Evolutionary conservation across 768 basidiomycete species (phyloP).

Genomic region (Galerina marginata): DNA sequence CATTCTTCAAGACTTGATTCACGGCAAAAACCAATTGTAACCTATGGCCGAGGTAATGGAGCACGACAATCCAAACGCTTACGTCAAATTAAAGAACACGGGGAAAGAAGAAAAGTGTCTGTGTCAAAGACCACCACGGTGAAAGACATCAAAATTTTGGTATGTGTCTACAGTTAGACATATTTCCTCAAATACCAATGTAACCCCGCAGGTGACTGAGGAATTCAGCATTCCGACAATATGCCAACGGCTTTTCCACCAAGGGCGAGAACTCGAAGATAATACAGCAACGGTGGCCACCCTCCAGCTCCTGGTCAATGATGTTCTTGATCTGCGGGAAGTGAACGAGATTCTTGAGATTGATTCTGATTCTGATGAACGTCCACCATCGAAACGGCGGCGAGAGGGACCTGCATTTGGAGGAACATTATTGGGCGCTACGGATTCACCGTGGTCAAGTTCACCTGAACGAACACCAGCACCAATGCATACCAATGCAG

Average conservation of each 20-base stretch:
- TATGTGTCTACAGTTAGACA: constrained; percentile 34
- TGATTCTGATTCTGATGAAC: constrained; percentile 53
- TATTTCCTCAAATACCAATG: not conserved
- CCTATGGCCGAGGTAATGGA: constrained; percentile 45
- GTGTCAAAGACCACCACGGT: constrained; percentile 72
- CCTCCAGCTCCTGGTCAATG: constrained; percentile 57
- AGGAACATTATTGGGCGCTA: constrained; percentile 67
- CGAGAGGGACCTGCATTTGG: constrained; percentile 73
- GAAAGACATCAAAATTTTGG: constrained; percentile 80
- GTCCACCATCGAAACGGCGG: constrained; percentile 42
- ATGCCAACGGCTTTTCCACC: constrained; percentile 72
- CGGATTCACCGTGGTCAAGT: constrained; percentile 28
- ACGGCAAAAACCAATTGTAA: constrained; percentile 20
- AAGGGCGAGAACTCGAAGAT: constrained; percentile 67
- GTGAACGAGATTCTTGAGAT: constrained; percentile 66
- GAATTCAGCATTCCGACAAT: constrained; percentile 74
- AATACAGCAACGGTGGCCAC: constrained; percentile 62
- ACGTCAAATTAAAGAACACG: constrained; percentile 57
- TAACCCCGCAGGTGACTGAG: constrained; percentile 56
- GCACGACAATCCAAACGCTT: constrained; percentile 75
- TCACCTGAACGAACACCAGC: constrained; percentile 29
- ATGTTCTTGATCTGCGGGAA: constrained; percentile 69
- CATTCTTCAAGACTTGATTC: constrained; percentile 6
- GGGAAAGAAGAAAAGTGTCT: constrained; percentile 54
- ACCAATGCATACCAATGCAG: constrained; percentile 19